phyloP scores from a whole-genome alignment of 805 yeast genomes.

The Teunomyces barrocoloradensis region DNA sequence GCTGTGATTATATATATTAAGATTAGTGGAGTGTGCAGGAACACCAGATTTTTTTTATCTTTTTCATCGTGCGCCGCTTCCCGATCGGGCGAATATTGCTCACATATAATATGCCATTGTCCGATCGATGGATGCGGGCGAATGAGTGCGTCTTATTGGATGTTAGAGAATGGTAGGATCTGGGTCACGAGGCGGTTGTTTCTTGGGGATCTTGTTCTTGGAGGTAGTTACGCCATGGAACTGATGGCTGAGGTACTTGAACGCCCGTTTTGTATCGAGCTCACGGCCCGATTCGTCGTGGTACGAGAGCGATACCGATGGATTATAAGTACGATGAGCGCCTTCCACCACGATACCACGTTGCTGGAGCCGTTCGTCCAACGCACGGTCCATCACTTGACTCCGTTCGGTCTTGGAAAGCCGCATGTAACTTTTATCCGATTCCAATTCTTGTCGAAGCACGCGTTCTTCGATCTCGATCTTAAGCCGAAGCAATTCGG shows the following conservation, averaged over 20 bases:
- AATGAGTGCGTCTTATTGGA: neutral
- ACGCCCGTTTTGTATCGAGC: slow-evolving; percentile 67
- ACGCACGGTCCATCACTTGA: slow-evolving; percentile 19
- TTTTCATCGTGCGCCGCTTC: neutral
- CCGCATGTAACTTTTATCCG: slow-evolving; percentile 23
- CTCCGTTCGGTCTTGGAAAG: slow-evolving; percentile 29
- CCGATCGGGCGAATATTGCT: neutral
- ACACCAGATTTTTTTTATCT: neutral
- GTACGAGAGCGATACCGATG: slow-evolving; percentile 54
- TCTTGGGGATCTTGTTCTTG: neutral
- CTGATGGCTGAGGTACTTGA: slow-evolving; percentile 69
- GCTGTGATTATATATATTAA: neutral
- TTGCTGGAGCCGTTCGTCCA: slow-evolving; percentile 28
- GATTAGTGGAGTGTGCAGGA: neutral
- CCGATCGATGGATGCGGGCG: neutral
- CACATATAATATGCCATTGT: slow-evolving; percentile 1
- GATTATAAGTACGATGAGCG: slow-evolving; percentile 31
- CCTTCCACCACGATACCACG: slow-evolving; percentile 21
- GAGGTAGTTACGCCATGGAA: slow-evolving; percentile 59
- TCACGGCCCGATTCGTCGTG: slow-evolving; percentile 62
- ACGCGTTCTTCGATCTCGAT: slow-evolving; percentile 34
- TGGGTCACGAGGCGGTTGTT: neutral
- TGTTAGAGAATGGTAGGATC: neutral
- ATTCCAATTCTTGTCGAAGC: slow-evolving; percentile 26
- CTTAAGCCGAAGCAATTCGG: slow-evolving; percentile 29